Percentiles rank a stretch among this genome's conserved stretches.
These are phyloP conservation scores for Sporothrix variecibatus DNA, from an alignment of 2,329 filamentous ascomycete species.

Conservation along the genomic window DNA sequence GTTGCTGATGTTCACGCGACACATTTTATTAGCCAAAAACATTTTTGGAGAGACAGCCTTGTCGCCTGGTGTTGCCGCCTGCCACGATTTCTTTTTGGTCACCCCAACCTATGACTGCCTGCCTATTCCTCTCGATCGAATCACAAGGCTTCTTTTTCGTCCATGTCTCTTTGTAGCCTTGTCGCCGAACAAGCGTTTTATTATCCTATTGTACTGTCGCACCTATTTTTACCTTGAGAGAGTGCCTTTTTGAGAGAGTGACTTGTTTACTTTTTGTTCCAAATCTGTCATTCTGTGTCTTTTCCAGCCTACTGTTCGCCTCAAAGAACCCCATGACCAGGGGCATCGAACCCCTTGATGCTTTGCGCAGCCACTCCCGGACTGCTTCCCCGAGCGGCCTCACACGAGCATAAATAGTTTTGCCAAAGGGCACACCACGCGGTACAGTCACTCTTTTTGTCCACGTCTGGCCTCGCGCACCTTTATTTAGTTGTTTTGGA, in stretches of 20 bases:
- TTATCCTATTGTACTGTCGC: background rate
- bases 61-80: slow-evolving; percentile 14
- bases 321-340: background rate
- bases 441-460: background rate
- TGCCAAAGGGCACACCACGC: background rate
- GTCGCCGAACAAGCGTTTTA: background rate
- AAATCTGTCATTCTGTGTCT: background rate
- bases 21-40: background rate
- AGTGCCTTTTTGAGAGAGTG: background rate
- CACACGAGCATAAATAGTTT: background rate
- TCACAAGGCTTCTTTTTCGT: background rate
- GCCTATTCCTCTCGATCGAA: background rate
- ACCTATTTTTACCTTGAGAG: background rate
- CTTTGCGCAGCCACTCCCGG: background rate
- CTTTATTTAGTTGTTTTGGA: background rate
- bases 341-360: background rate
- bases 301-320: background rate
- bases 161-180: background rate
- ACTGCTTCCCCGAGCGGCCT: background rate
- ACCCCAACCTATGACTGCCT: background rate
- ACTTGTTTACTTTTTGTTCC: background rate
- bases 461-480: slow-evolving; percentile 9
- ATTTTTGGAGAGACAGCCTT: background rate
- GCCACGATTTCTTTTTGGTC: background rate
- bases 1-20: background rate